A percentile compares a stretch with the other conserved stretches of the same genome.
Evolutionary conservation across 768 basidiomycete species (phyloP).

Genomic region (Cytidiella melzeri): DNA sequence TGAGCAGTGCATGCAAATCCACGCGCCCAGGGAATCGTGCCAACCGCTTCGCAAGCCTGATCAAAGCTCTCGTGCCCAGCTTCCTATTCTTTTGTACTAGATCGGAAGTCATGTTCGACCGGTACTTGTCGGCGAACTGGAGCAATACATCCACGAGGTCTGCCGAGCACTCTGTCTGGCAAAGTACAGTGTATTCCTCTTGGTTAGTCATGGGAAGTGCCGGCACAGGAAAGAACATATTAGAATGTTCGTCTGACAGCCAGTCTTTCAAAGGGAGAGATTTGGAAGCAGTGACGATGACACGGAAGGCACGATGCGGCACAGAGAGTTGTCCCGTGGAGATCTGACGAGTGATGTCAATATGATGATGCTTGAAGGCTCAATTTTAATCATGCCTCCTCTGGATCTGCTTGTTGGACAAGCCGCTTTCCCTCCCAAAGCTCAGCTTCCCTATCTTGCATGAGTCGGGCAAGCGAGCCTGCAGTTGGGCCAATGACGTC

Average conservation of each 20-base stretch:
- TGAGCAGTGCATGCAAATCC: slow-evolving; percentile 44
- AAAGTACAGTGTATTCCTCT: slow-evolving; percentile 47
- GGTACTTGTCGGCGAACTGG: slow-evolving; percentile 52
- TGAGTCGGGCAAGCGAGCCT: slow-evolving; percentile 51
- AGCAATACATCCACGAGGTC: slow-evolving; percentile 36
- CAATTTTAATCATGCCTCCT: slow-evolving; percentile 35
- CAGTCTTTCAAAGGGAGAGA: slow-evolving; percentile 63
- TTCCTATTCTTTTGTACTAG: slow-evolving; percentile 55
- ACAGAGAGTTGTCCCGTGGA: slow-evolving; percentile 38
- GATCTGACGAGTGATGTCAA: slow-evolving; percentile 7
- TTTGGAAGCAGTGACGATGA: slow-evolving; percentile 58
- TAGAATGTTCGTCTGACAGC: slow-evolving; percentile 60
- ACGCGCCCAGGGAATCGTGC: slow-evolving; percentile 38
- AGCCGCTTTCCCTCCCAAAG: slow-evolving; percentile 61
- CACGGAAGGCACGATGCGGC: slow-evolving; percentile 52
- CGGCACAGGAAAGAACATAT: slow-evolving; percentile 63
- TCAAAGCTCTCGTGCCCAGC: slow-evolving; percentile 54
- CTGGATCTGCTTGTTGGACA: slow-evolving; percentile 39
- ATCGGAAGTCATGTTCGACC: slow-evolving; percentile 47
- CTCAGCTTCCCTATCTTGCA: slow-evolving; percentile 59
- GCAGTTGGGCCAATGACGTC: slow-evolving; percentile 65
- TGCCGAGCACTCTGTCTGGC: slow-evolving; percentile 42
- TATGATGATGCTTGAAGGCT: slow-evolving; percentile 12
- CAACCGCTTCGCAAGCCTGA: slow-evolving; percentile 47
- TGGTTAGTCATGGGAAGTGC: slow-evolving; percentile 50